Evolutionary conservation across 2,329 filamentous ascomycete species (phyloP), one percentile per base, ranked within the genome.

Genomic region (Epichloe festucae): DNA sequence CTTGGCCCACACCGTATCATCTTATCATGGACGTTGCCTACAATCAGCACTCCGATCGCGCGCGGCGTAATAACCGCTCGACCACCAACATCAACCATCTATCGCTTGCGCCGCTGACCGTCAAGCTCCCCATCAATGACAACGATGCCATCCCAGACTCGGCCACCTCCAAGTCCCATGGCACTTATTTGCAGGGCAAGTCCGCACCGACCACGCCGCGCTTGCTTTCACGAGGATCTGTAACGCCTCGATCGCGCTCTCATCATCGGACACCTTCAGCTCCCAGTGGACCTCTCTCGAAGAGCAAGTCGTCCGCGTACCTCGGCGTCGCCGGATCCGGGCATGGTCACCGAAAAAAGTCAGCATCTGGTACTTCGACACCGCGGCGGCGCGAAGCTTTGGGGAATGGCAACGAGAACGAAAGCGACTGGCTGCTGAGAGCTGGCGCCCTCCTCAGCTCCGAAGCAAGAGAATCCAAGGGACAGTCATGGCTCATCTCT

Each of bases 401-500:
- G 17, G 58, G 55, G 21, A 63, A 55, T 54, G 60, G 62, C 36
- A 70, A 75, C 55, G 65, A 65, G 39, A 69, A 69, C 52, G 75
- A 82, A 58, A 78, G 76, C 52, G 81, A 84, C 65, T 86, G 82
- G 82, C 67, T 86, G 45, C 70, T 83, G 23, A 74, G 81, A 34
- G 76, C 81, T 0, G 82, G 81, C 46, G 79, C 79, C 6, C 62
- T 82, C 46, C 76, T 86, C 58, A 77, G 77, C 52, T 75, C 74
- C 49, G 79, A 82, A 61, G 72, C 81, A 17, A 72, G 82, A 52
- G 82, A 86, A 61, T 81, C 72, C 59, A 85, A 85, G 65, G 83
- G 83, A 14, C 82, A 86, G 64, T 69, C 76, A 14, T 87, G 83
- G 83, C 74, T 87, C 19, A 70, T 78, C n/a, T 79, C 80, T 23